phyloP scores from a whole-genome alignment of 192 early-diverging fungal genomes.

The Coemansia aciculifera region DNA sequence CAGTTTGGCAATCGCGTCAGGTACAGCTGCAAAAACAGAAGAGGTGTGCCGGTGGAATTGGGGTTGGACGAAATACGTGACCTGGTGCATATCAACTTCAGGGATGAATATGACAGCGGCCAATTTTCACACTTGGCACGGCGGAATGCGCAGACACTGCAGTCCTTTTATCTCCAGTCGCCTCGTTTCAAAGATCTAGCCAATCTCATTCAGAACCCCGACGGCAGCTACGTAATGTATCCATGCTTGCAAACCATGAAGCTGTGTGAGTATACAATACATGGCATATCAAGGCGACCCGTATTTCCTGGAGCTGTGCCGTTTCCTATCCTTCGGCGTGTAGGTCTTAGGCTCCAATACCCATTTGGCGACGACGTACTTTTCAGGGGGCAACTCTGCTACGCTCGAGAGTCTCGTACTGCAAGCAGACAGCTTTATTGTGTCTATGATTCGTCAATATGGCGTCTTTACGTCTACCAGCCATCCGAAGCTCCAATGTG shows the following conservation, averaged over 20 bases:
- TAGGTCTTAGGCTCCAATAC: background rate
- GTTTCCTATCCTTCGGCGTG: background rate
- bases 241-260: background rate
- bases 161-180: background rate
- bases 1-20: background rate
- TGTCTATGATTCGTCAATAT: background rate
- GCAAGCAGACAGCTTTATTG: background rate
- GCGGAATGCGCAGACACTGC: background rate
- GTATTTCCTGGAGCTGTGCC: background rate
- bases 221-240: background rate
- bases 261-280: background rate
- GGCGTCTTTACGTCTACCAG: background rate
- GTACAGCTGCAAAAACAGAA: background rate
- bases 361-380: background rate
- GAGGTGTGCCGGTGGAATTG: background rate
- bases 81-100: background rate
- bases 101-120: background rate
- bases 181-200: background rate
- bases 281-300: background rate
- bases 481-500: conserved; percentile 1
- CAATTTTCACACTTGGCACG: background rate
- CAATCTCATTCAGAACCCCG: background rate
- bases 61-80: background rate
- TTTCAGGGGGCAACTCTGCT: background rate
- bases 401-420: background rate